Percentiles rank a stretch among this genome's conserved stretches.
These are phyloP conservation scores for Anthoceros angustus DNA, from an alignment of 225 moss, liverwort and hornwort genomes.

Conservation along the genomic window DNA sequence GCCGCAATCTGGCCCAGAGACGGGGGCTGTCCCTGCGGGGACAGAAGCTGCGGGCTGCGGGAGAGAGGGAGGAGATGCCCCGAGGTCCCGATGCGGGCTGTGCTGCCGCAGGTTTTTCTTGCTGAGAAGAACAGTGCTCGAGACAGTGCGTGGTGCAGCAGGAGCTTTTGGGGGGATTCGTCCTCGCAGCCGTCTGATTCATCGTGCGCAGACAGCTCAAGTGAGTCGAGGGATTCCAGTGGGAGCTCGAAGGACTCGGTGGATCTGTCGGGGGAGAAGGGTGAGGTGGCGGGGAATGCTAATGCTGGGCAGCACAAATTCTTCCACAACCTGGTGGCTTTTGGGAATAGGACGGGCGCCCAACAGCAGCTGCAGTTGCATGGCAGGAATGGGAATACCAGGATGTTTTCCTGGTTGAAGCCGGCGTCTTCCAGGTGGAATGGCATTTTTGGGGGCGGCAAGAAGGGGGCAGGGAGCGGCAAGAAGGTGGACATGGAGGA, in stretches of 20 bases:
- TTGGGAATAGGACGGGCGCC: not conserved
- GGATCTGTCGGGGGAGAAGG: not conserved
- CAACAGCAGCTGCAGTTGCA: not conserved
- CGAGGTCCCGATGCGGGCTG: not conserved
- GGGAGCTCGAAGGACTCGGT: constrained; percentile 2
- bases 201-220: not conserved
- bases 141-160: not conserved
- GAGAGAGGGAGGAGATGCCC: not conserved
- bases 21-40: not conserved
- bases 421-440: not conserved
- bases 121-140: not conserved
- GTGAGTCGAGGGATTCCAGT: not conserved
- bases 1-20: not conserved
- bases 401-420: not conserved
- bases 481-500: not conserved
- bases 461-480: not conserved
- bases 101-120: not conserved
- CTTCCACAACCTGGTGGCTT: not conserved
- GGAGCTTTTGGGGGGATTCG: not conserved
- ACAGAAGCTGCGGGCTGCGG: not conserved
- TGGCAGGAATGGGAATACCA: not conserved
- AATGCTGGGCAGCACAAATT: not conserved
- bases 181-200: not conserved
- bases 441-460: constrained; percentile 1
- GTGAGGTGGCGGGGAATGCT: too few relatives aligned